A percentile compares a stretch with the other conserved stretches of the same genome.
Conservation (phyloP, 257 asterid species). For the Nicotiana knightiana region DNA sequence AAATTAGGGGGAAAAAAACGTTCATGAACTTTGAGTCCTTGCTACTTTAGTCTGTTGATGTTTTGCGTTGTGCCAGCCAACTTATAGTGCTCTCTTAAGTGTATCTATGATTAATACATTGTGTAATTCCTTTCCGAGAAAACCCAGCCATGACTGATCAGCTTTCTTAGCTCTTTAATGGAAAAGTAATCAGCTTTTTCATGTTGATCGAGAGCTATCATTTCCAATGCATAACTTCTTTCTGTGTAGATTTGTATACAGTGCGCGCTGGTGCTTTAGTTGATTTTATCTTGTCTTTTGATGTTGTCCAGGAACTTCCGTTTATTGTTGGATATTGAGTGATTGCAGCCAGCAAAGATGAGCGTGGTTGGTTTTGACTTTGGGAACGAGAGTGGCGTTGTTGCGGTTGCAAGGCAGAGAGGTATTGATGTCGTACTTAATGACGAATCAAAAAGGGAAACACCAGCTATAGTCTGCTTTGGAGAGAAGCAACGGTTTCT, state of each 20-base stretch:
- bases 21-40: not conserved
- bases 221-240: not conserved
- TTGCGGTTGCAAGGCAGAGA: constrained; percentile 94
- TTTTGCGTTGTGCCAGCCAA: not conserved
- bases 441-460: constrained; percentile 87
- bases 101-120: not conserved
- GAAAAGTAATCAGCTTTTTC: not conserved
- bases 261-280: not conserved
- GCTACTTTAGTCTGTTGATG: not conserved
- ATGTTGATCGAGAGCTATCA: not conserved
- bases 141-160: not conserved
- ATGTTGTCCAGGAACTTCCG: constrained; percentile 28
- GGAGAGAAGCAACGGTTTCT: constrained; percentile 95
- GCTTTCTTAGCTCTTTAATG: not conserved
- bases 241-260: not conserved
- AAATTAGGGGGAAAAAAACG: not conserved
- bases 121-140: not conserved
- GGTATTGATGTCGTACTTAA: constrained; percentile 96
- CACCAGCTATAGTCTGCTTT: constrained; percentile 90
- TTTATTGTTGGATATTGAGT: not conserved
- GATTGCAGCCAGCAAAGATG: constrained; percentile 36
- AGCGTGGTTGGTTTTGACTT: constrained; percentile 98
- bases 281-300: not conserved
- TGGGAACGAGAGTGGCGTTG: constrained; percentile 90
- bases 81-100: not conserved